Evolutionary conservation across 805 yeast species (phyloP), one percentile per base, ranked within the genome.

Genomic region (Kluyveromyces aestuarii): DNA sequence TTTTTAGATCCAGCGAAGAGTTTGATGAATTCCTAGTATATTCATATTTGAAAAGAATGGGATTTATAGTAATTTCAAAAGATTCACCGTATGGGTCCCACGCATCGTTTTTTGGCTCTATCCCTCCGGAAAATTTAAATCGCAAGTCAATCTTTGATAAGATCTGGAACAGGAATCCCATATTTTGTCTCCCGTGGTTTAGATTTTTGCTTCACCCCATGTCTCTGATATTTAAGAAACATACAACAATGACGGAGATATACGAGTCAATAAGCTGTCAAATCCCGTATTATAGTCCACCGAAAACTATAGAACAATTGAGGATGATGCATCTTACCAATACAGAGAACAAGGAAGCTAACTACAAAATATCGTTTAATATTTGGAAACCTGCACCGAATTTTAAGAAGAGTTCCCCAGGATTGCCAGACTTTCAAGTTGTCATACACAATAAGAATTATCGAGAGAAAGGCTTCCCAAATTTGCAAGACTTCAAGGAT

Each of bases 381-480:
- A 85, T 87, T 2, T 90, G 96, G 96, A 88, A 86, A 61, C 97
- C 98, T 1, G 70, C 74, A 2, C 74, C 85, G 0, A 66, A 70
- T 2, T 90, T 85, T 68, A 81, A 81, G 50, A 88, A 88, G 56
- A 80, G 79, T 35, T 57, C 60, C 19, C 95, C 95, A 0, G 80
- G 83, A 0, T 42, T 59, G 2, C 95, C 96, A 1, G 90, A 90
- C 62, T 90, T 77, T 61, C 87, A 82, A 55, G 66, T 91, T 1
- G 72, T 77, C 2, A 78, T 87, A 0, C 72, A 79, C 14, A 76
- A 80, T 50, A 72, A 77, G 3, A 69, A 68, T 10, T 61, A 64
- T 2, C 47, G 43, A n/a, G 42, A 44, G 3, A 53, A 59, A 21
- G 61, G 62, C 16, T 73, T 83, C 44, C 87, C 88, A 0, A 64